Conservation (phyloP, 768 basidiomycete species). For the Porphyrellus cyaneotinctus region DNA sequence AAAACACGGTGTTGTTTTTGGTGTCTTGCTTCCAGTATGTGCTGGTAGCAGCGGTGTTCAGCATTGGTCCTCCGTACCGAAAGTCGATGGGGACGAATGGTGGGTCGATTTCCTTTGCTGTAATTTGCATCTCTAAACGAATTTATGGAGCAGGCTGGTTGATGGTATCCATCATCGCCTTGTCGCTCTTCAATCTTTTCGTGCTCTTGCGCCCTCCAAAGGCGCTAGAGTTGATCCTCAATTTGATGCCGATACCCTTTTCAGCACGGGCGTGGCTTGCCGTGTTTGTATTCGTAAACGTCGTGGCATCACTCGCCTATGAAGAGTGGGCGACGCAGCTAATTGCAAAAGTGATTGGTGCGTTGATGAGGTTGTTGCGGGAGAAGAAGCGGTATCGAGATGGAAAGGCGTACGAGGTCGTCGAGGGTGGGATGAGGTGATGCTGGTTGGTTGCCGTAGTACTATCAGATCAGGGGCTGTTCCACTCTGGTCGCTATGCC, state of each 20-base stretch:
- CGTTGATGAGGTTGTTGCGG: conserved; percentile 38
- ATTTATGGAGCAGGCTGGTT: conserved; percentile 56
- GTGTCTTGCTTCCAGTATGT: conserved; percentile 99
- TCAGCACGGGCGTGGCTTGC: conserved; percentile 69
- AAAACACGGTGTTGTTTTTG: conserved; percentile 89
- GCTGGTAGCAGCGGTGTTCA: conserved; percentile 93
- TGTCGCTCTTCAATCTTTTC: conserved; percentile 71
- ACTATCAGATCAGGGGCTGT: conserved; percentile 3
- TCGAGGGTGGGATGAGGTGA: conserved; percentile 67
- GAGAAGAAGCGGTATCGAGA: conserved; percentile 48
- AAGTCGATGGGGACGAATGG: conserved; percentile 95
- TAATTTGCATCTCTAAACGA: neutral
- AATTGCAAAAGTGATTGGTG: conserved; percentile 54
- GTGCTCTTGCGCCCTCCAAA: conserved; percentile 72
- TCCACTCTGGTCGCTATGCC: conserved; percentile 17
- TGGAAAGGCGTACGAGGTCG: conserved; percentile 80
- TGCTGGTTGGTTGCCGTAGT: too few species aligned
- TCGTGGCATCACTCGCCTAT: conserved; percentile 63
- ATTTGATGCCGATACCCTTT: conserved; percentile 71
- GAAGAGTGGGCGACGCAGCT: conserved; percentile 70
- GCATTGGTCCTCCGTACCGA: conserved; percentile 95
- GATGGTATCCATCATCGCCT: conserved; percentile 66
- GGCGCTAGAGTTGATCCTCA: conserved; percentile 56
- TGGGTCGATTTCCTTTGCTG: conserved; percentile 34
- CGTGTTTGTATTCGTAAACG: conserved; percentile 62